A percentile compares a stretch with the other conserved stretches of the same genome.
Evolutionary conservation across 495 filamentous ascomycete genomes (phyloP).

Genomic region (Xylaria longipes): DNA sequence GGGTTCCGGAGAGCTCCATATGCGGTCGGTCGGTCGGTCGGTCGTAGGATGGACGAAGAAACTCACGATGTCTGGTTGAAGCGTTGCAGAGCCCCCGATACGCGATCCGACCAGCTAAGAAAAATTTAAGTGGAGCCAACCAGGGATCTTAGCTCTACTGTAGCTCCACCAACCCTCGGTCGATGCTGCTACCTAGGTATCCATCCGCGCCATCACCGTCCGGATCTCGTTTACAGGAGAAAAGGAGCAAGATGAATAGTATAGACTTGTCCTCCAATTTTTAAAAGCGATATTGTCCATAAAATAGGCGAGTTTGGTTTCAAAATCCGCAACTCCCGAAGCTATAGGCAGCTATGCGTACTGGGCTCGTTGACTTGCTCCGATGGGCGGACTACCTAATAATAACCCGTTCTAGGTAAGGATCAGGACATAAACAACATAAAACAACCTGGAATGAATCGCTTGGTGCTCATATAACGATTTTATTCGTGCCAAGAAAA

Average conservation of each 20-base stretch:
- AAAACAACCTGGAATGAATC: neutral
- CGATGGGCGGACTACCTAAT: no score
- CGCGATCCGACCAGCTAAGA: neutral
- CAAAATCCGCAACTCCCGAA: neutral
- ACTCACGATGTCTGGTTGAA: constrained; percentile 10
- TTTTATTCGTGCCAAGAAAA: neutral
- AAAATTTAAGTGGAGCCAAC: constrained; percentile 23
- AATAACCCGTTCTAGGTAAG: neutral
- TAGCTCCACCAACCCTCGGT: neutral
- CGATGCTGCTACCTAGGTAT: neutral
- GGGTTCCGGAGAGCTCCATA: constrained; percentile 1
- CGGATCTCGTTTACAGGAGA: neutral
- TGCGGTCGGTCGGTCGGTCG: no score
- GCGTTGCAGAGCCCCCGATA: neutral
- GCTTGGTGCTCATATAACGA: neutral
- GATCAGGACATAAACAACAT: neutral
- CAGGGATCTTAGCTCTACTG: neutral
- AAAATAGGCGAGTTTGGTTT: neutral
- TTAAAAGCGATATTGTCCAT: neutral
- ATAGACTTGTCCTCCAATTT: neutral
- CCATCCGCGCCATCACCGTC: neutral
- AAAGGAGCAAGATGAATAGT: neutral
- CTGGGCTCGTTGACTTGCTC: neutral
- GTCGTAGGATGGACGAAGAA: constrained; percentile 19
- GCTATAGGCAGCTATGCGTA: neutral